phyloP scores from a whole-genome alignment of 345 rosid genomes.

The Pistacia integerrima region DNA sequence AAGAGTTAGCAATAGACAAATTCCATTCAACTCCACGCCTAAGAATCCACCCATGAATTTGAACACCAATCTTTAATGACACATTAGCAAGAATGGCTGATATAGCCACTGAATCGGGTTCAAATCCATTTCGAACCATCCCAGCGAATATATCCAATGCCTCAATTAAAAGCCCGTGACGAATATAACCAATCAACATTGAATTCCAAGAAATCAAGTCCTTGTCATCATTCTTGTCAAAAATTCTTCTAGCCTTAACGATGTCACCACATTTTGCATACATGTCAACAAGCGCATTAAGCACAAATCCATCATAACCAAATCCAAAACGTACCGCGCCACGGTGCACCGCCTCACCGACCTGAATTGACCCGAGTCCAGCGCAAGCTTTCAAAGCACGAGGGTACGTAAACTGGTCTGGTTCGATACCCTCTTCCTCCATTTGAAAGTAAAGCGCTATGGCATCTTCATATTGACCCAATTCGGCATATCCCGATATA shows the following conservation, averaged over 20 bases:
- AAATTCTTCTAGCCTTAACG: constrained; percentile 69
- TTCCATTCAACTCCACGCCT: constrained; percentile 63
- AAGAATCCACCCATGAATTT: constrained; percentile 76
- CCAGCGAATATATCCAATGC: constrained; percentile 47
- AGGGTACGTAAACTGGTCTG: constrained; percentile 80
- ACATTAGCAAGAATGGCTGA: constrained; percentile 58
- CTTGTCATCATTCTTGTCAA: constrained; percentile 53
- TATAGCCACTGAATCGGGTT: constrained; percentile 72
- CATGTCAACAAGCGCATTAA: constrained; percentile 85
- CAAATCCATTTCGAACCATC: constrained; percentile 58
- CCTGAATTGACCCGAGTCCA: constrained; percentile 69
- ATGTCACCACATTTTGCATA: constrained; percentile 94
- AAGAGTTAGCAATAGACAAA: constrained; percentile 63
- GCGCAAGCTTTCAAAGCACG: constrained; percentile 81
- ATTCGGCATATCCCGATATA: constrained; percentile 70
- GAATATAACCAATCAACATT: constrained; percentile 66
- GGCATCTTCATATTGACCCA: constrained; percentile 72
- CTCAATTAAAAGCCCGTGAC: constrained; percentile 57
- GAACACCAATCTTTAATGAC: constrained; percentile 42
- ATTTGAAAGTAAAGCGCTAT: constrained; percentile 87
- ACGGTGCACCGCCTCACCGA: constrained; percentile 80
- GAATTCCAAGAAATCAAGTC: constrained; percentile 81
- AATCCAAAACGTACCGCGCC: constrained; percentile 71
- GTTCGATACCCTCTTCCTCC: constrained; percentile 80
- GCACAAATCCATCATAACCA: constrained; percentile 56